Percentiles rank a stretch among this genome's conserved stretches.
phyloP scores from a whole-genome alignment of 2,329 filamentous ascomycete species.

The Phialophora tarda region DNA sequence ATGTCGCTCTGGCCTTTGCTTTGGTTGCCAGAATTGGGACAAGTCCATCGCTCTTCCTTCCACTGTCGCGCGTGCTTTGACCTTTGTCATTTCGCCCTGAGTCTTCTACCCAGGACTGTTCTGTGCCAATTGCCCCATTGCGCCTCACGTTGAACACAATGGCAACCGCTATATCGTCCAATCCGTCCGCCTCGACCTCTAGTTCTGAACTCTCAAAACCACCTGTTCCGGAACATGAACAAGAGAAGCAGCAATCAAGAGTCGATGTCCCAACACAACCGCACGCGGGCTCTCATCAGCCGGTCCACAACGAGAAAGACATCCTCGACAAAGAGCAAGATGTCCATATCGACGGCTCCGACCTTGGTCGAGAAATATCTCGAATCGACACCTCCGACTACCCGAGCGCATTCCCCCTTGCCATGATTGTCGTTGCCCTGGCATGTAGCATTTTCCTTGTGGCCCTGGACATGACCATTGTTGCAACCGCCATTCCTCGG shows the following conservation, averaged over 20 bases:
- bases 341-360: conserved; percentile 22
- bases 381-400: conserved; percentile 40
- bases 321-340: conserved; percentile 24
- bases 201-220: conserved; percentile 36
- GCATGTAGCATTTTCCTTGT: conserved; percentile 38
- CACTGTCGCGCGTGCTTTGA: neutral
- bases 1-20: neutral
- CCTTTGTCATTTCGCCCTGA: neutral
- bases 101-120: neutral
- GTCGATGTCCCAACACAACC: conserved; percentile 7
- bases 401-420: conserved; percentile 34
- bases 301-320: conserved; percentile 21
- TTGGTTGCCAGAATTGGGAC: neutral
- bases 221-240: conserved; percentile 17
- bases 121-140: neutral
- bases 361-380: conserved; percentile 34
- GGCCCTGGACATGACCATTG: conserved; percentile 43
- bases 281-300: conserved; percentile 8
- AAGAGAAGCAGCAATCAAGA: conserved; percentile 23
- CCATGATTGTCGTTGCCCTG: conserved; percentile 38
- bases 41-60: neutral
- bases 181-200: conserved; percentile 29
- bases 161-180: conserved; percentile 24
- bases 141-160: conserved; percentile 16
- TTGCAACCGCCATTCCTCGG: conserved; percentile 45